A percentile compares a stretch with the other conserved stretches of the same genome.
These are phyloP conservation scores for Pichia phayaonensis DNA, from an alignment of 805 yeast species.

Conservation along the genomic window DNA sequence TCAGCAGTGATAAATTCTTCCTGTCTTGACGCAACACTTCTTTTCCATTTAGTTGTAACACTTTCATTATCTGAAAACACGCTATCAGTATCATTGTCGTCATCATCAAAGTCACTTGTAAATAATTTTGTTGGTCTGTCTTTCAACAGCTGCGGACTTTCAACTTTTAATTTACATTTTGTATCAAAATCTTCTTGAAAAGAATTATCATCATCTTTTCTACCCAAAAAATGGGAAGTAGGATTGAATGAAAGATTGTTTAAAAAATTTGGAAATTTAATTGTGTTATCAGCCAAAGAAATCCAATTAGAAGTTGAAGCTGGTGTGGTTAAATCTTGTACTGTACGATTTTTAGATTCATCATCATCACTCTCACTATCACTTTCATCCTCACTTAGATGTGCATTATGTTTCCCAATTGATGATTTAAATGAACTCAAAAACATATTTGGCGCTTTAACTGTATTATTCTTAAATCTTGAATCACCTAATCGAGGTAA, in stretches of 20 bases:
- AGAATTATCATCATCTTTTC: neutral
- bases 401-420: neutral
- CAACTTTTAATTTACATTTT: conserved; percentile 14
- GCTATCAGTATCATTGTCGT: conserved; percentile 9
- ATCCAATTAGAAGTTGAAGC: neutral
- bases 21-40: conserved; percentile 11
- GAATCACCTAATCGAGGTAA: neutral
- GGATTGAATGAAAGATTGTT: neutral
- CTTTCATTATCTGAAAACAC: neutral
- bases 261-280: conserved; percentile 2
- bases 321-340: neutral
- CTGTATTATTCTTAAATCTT: neutral
- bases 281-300: conserved; percentile 2
- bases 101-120: conserved; percentile 21
- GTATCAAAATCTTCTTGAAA: neutral
- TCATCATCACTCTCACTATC: neutral
- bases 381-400: neutral
- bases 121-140: conserved; percentile 18
- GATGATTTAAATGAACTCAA: neutral
- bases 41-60: conserved; percentile 1
- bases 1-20: conserved; percentile 5
- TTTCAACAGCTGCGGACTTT: conserved; percentile 15
- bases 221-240: neutral
- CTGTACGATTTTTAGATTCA: neutral
- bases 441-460: neutral